Evolutionary conservation across 257 asterid genomes (phyloP).

Genomic region (Lavandula angustifolia): DNA sequence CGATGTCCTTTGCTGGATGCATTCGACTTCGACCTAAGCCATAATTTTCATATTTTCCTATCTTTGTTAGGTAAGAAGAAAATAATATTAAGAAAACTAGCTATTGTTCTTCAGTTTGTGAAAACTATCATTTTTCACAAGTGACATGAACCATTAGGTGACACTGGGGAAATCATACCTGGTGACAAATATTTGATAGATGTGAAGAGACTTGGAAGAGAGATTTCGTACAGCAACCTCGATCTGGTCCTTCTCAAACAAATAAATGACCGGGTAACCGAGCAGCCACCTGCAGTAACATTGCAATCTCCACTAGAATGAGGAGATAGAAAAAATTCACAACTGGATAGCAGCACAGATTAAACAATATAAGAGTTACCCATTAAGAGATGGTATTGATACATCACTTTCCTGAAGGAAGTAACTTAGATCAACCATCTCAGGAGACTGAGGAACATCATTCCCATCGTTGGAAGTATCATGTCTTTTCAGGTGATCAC

Average conservation of each 20-base stretch:
- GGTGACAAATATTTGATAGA: constrained; percentile 61
- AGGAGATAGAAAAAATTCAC: background rate
- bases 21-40: constrained; percentile 39
- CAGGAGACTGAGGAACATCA: constrained; percentile 40
- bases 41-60: constrained; percentile 2
- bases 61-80: background rate
- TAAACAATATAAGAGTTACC: constrained; percentile 62
- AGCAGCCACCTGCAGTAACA: constrained; percentile 70
- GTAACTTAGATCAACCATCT: constrained; percentile 67
- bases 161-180: constrained; percentile 37
- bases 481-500: constrained; percentile 38
- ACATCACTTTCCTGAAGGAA: constrained; percentile 66
- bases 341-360: background rate
- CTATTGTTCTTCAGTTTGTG: background rate
- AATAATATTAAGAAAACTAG: background rate
- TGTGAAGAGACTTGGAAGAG: constrained; percentile 69
- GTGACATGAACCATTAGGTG: background rate
- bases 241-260: constrained; percentile 59
- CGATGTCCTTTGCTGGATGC: constrained; percentile 42
- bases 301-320: constrained; percentile 10
- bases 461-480: constrained; percentile 24
- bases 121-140: background rate
- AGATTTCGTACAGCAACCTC: constrained; percentile 69
- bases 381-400: constrained; percentile 80
- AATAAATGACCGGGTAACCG: constrained; percentile 81